Evolutionary conservation across 345 rosid genomes (phyloP).

Genomic region (Moringa oleifera): DNA sequence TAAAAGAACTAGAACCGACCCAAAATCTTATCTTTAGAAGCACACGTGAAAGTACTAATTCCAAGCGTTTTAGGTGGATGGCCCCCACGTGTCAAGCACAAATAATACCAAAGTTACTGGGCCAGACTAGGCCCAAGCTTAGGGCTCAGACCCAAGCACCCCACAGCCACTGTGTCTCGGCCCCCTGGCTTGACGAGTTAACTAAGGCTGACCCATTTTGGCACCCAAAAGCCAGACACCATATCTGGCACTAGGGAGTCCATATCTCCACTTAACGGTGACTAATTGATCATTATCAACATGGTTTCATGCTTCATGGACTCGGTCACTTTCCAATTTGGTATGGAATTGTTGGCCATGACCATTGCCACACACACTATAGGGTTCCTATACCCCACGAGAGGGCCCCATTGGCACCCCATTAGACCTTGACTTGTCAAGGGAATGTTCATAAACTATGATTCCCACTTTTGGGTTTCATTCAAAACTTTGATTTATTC

Average conservation of each 20-base stretch:
- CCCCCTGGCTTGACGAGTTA: slow-evolving; percentile 10
- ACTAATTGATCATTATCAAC: no score
- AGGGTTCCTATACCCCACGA: no score
- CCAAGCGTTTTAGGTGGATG: not conserved
- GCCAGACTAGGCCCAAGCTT: slow-evolving; percentile 18
- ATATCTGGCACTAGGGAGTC: slow-evolving; percentile 23
- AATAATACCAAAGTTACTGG: slow-evolving; percentile 8
- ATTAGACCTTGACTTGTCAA: no score
- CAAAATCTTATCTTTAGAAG: not conserved
- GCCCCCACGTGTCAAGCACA: not conserved
- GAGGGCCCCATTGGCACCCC: no score
- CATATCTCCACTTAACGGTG: slow-evolving; percentile 2
- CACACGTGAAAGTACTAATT: slow-evolving; percentile 15
- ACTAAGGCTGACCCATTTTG: slow-evolving; percentile 19
- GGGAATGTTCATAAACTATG: slow-evolving; percentile 8
- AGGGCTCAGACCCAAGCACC: slow-evolving; percentile 7
- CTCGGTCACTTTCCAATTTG: no score
- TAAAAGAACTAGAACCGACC: no score
- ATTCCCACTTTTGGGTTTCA: not conserved
- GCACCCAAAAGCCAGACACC: slow-evolving; percentile 29
- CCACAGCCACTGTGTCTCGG: not conserved
- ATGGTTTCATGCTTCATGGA: no score
- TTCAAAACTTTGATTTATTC: not conserved
- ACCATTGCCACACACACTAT: no score
- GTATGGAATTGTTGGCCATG: no score